phyloP scores from a whole-genome alignment of 345 rosid genomes.

The Camelina laxa region DNA sequence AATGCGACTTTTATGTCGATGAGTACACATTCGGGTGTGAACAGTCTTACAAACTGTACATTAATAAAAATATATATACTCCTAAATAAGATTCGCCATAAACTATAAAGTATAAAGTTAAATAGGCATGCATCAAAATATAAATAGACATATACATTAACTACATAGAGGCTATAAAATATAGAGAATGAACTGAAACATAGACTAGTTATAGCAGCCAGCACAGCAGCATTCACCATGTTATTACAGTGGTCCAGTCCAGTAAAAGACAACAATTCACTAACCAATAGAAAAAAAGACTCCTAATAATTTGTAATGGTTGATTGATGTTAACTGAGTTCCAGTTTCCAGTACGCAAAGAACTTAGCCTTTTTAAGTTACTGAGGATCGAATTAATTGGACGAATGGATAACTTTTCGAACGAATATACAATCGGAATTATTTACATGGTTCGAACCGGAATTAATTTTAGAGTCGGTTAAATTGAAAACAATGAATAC shows the following conservation, averaged over 20 bases:
- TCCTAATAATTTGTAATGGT: background rate
- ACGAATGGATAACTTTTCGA: too few relatives aligned
- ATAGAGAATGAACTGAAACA: conserved; percentile 19
- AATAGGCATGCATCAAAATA: conserved; percentile 28
- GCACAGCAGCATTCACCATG: conserved; percentile 20
- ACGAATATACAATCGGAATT: too few relatives aligned
- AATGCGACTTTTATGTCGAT: conserved; percentile 32
- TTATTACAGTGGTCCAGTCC: conserved; percentile 27
- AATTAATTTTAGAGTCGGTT: background rate
- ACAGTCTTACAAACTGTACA: conserved; percentile 30
- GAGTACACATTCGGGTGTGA: conserved; percentile 33
- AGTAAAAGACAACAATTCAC: background rate
- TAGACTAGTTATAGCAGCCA: conserved; percentile 21
- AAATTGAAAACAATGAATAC: background rate
- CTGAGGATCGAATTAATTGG: too few relatives aligned
- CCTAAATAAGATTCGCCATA: conserved; percentile 18
- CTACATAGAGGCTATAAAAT: conserved; percentile 7
- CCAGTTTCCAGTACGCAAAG: background rate
- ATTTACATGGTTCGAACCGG: background rate
- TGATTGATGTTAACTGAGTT: conserved; percentile 2
- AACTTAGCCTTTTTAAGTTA: too few relatives aligned
- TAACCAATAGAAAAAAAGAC: conserved; percentile 20
- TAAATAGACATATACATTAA: background rate
- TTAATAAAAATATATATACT: background rate
- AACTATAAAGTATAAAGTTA: conserved; percentile 25